phyloP scores from a whole-genome alignment of 805 yeast genomes.

The Metschnikowia picachoensis region DNA sequence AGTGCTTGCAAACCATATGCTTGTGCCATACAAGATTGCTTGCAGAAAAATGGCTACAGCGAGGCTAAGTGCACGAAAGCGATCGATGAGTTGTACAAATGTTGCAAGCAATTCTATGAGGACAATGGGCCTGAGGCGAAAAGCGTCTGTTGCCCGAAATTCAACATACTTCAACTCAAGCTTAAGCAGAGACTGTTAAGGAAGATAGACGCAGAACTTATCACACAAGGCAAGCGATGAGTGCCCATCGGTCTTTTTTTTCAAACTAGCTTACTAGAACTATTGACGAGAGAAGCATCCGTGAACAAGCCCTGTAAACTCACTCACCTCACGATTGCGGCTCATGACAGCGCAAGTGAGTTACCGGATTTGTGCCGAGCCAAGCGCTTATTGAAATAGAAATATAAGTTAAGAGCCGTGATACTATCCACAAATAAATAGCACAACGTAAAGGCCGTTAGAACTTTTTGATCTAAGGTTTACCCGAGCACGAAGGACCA shows the following conservation, averaged over 20 bases:
- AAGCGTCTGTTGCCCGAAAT: constrained; percentile 77
- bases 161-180: constrained; percentile 57
- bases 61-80: constrained; percentile 69
- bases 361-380: too few relatives aligned
- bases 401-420: constrained; percentile 76
- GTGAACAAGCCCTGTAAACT: too few relatives aligned
- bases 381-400: not conserved
- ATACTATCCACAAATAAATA: constrained; percentile 39
- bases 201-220: constrained; percentile 53
- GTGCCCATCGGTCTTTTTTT: not conserved
- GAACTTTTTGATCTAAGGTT: constrained; percentile 70
- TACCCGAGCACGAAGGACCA: constrained; percentile 87
- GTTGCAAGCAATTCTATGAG: constrained; percentile 67
- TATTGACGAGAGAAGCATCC: too few relatives aligned
- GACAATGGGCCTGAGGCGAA: constrained; percentile 55
- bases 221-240: constrained; percentile 16
- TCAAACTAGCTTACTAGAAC: not conserved
- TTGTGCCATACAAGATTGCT: constrained; percentile 79
- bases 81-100: constrained; percentile 68
- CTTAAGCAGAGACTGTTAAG: constrained; percentile 60
- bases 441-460: constrained; percentile 59
- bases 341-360: too few relatives aligned
- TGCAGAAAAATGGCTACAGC: constrained; percentile 56
- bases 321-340: too few relatives aligned
- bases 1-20: constrained; percentile 75